phyloP scores from a whole-genome alignment of 1,139 yeast genomes.

The Yamadazyma sp. region DNA sequence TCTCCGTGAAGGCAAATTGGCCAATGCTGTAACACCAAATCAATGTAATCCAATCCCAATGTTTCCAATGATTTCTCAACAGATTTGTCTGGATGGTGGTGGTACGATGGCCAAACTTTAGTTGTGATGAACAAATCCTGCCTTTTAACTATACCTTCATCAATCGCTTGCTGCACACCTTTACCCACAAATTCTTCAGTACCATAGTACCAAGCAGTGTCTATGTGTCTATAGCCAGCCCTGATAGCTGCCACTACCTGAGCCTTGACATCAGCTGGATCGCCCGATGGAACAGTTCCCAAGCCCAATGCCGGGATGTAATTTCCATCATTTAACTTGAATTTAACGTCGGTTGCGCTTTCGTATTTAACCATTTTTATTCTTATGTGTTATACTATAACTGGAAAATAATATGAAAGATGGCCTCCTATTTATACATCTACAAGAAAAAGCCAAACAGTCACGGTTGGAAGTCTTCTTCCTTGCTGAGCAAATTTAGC shows the following conservation, averaged over 20 bases:
- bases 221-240: conserved; percentile 44
- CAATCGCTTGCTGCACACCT: conserved; percentile 49
- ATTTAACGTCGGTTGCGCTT: conserved; percentile 23
- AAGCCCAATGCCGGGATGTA: conserved; percentile 40
- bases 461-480: neutral
- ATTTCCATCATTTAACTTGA: conserved; percentile 31
- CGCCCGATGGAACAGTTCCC: conserved; percentile 36
- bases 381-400: neutral
- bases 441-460: too few species aligned
- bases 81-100: conserved; percentile 38
- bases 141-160: conserved; percentile 47
- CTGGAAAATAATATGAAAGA: neutral
- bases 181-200: conserved; percentile 51
- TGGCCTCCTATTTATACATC: neutral
- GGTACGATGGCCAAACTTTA: conserved; percentile 55
- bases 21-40: conserved; percentile 63
- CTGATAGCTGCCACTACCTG: conserved; percentile 41
- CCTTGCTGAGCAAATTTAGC: conserved; percentile 1
- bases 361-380: conserved; percentile 15
- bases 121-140: conserved; percentile 62
- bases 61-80: conserved; percentile 33
- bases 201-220: conserved; percentile 50
- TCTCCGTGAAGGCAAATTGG: conserved; percentile 46
- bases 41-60: conserved; percentile 57
- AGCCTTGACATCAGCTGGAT: conserved; percentile 32